Conservation (phyloP, 2,329 filamentous ascomycete genomes). For the Aspergillus carbonarius region DNA sequence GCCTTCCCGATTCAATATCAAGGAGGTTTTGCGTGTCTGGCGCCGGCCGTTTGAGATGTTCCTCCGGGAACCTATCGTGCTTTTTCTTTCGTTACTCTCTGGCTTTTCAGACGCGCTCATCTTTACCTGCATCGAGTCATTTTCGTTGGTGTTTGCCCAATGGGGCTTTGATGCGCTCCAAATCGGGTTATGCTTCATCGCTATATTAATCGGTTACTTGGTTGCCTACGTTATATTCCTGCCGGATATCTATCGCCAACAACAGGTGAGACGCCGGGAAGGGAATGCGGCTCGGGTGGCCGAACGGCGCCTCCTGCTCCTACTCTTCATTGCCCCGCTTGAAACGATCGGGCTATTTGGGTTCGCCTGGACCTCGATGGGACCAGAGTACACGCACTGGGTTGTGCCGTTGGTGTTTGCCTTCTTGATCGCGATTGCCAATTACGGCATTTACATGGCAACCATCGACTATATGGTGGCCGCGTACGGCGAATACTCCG, state of each 20-base stretch:
- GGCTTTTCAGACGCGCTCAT: conserved; percentile 74
- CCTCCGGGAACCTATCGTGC: conserved; percentile 70
- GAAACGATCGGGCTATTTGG: conserved; percentile 67
- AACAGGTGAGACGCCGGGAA: conserved; percentile 38
- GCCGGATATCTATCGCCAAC: conserved; percentile 48
- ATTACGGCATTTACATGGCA: conserved; percentile 73
- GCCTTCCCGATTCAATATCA: conserved; percentile 47
- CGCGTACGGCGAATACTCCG: conserved; percentile 70
- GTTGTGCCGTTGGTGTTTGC: conserved; percentile 66
- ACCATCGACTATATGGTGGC: conserved; percentile 77
- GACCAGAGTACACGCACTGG: conserved; percentile 65
- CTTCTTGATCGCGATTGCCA: conserved; percentile 68
- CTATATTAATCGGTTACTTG: conserved; percentile 54
- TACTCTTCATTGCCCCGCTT: conserved; percentile 62
- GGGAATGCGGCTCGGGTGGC: conserved; percentile 54
- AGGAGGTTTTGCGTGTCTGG: conserved; percentile 50
- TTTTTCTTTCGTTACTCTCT: conserved; percentile 67
- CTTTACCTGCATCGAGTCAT: conserved; percentile 75
- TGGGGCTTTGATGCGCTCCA: conserved; percentile 22
- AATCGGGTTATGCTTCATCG: conserved; percentile 24
- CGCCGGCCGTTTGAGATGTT: conserved; percentile 70
- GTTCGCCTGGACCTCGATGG: conserved; percentile 67
- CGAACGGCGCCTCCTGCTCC: conserved; percentile 65
- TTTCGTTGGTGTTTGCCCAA: conserved; percentile 55
- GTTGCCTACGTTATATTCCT: conserved; percentile 55